These are phyloP conservation scores for Pythium catenulatum DNA, from an alignment of 352 stramenopile species.

Conservation along the genomic window DNA sequence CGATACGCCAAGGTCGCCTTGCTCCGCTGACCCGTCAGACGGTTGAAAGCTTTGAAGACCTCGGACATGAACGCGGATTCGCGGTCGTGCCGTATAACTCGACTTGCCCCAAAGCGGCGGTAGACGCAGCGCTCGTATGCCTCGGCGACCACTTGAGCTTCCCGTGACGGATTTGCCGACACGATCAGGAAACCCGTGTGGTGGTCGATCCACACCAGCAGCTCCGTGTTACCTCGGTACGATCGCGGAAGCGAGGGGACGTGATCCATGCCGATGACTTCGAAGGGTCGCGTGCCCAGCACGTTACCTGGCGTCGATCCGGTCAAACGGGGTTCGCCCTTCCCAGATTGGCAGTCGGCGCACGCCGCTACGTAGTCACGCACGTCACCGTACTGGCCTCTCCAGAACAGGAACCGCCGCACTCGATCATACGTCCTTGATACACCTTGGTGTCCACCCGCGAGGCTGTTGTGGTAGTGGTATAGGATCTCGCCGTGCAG, in stretches of 20 bases:
- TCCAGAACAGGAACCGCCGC: too few relatives aligned
- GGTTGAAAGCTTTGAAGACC: slow-evolving; percentile 51
- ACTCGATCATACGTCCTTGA: too few relatives aligned
- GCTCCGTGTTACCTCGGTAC: slow-evolving; percentile 57
- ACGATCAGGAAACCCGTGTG: slow-evolving; percentile 47
- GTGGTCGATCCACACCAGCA: slow-evolving; percentile 56
- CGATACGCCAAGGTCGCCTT: slow-evolving; percentile 39
- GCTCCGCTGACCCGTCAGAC: slow-evolving; percentile 21
- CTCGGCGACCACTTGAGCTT: slow-evolving; percentile 55
- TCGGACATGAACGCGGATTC: slow-evolving; percentile 39
- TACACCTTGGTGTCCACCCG: too few relatives aligned
- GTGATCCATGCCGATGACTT: slow-evolving; percentile 63
- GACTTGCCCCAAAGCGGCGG: slow-evolving; percentile 23
- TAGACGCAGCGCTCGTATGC: slow-evolving; percentile 49
- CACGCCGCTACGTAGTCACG: too few relatives aligned
- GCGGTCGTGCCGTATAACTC: slow-evolving; percentile 47
- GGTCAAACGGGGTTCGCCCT: not conserved
- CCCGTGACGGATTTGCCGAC: slow-evolving; percentile 35
- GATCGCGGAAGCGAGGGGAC: slow-evolving; percentile 55
- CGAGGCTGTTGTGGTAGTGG: too few relatives aligned
- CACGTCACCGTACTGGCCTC: too few relatives aligned
- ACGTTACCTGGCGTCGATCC: slow-evolving; percentile 34
- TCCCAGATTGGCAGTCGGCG: too few relatives aligned
- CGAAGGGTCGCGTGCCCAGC: slow-evolving; percentile 37
- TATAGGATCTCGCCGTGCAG: not conserved